Evolutionary conservation across 1,284 basidiomycete genomes (phyloP), one percentile per base, ranked within the genome.

Genomic region (Porphyrellus sp.): DNA sequence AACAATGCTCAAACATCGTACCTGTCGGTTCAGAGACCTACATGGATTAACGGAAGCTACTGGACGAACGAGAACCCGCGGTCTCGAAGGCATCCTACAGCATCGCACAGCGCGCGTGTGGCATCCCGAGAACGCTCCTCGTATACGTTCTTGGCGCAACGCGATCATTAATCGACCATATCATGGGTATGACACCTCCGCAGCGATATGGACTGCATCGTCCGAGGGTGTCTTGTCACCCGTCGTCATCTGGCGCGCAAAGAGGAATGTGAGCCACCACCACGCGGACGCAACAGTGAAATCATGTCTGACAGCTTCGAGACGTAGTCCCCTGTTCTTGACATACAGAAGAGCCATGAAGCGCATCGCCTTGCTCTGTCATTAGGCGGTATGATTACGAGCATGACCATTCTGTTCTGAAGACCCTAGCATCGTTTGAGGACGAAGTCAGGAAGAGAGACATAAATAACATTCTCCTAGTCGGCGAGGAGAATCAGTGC

Each of bases 201-300:
- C 53, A 0, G 54, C 38, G 35, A 55, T n/a, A 9, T 55, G 46
- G 28, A 55, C 23, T 4, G 51, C 51, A 8, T 55, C 46, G 18
- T 55, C 54, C 1, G 52, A 37, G 4, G 45, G 33, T 4, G 11
- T 15, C 43, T 27, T 18, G 13, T 46, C 39, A 5, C 51, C 54
- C 42, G n/a, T 54, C 5, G 52, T 52, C 6, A 52, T 55, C 39
- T 54, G 54, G 39, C 55, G 45, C 1, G 53, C 55, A 2, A 45
- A 56, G 21, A 56, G 37, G 28, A 55, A 51, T 3, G 48, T 49
- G 15, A 55, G 49, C 25, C n/a, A n/a, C 48, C 53, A 8, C 45
- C 33, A 3, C 30, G 45, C 1, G 53, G 41, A n/a, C 45, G 42
- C 1, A 54, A 49, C 13, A 56, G 20, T 2, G 27, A 4, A 11